Conservation (phyloP, 345 rosid species). For the Populus ilicifolia region DNA sequence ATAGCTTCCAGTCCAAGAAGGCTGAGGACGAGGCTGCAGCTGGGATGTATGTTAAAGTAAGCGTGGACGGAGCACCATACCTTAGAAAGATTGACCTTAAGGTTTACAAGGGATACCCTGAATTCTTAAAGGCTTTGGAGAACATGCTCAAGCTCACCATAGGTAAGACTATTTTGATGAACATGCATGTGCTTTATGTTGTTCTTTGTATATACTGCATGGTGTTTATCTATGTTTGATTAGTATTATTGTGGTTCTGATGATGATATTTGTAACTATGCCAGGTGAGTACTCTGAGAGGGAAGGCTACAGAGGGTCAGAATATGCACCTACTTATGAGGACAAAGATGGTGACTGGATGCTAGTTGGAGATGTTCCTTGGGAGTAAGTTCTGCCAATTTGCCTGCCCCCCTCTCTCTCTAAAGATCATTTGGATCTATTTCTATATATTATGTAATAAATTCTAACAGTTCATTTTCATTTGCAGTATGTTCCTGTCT, state of each 20-base stretch:
- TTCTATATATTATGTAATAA: no score
- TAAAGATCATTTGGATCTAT: neutral
- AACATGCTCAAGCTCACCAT: slow-evolving; percentile 19
- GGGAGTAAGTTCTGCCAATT: slow-evolving; percentile 12
- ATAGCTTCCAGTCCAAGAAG: slow-evolving; percentile 46
- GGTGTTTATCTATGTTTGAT: neutral
- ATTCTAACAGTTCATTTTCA: slow-evolving; percentile 4
- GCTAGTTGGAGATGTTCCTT: slow-evolving; percentile 24
- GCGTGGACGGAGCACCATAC: slow-evolving; percentile 35
- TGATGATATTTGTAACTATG: neutral
- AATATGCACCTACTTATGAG: slow-evolving; percentile 21
- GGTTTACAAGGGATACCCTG: slow-evolving; percentile 13
- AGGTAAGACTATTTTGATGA: neutral
- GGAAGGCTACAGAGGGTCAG: slow-evolving; percentile 25
- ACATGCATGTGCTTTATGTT: neutral
- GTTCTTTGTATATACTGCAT: neutral
- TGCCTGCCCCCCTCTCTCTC: no score
- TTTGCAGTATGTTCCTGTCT: slow-evolving; percentile 71
- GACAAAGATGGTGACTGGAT: slow-evolving; percentile 28
- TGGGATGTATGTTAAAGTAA: slow-evolving; percentile 30
- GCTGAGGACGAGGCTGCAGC: slow-evolving; percentile 9
- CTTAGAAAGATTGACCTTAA: slow-evolving; percentile 24
- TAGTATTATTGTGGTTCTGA: neutral
- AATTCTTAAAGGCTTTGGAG: slow-evolving; percentile 15
- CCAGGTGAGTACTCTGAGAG: slow-evolving; percentile 21